A percentile compares a stretch with the other conserved stretches of the same genome.
Evolutionary conservation across 495 filamentous ascomycete genomes (phyloP).

Genomic region (Rhizodiscina lignyota): DNA sequence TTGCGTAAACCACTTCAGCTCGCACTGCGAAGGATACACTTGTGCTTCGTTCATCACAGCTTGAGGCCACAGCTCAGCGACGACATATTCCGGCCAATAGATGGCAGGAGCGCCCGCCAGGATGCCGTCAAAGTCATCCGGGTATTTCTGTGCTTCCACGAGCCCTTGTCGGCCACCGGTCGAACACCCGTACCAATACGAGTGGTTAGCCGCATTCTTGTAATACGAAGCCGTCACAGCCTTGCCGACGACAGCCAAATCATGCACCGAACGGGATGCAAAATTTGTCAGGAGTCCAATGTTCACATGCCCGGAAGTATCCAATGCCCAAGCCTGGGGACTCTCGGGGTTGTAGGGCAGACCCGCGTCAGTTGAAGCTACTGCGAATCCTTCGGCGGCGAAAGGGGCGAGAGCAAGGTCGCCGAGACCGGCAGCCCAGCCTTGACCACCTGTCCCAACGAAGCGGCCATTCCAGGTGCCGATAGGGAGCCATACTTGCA

Average conservation of each 20-base stretch:
- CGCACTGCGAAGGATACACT: constrained; percentile 9
- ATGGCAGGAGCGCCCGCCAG: constrained; percentile 14
- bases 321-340: constrained; percentile 11
- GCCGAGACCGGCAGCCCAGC: background rate
- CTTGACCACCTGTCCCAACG: constrained; percentile 24
- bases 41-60: constrained; percentile 10
- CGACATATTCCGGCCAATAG: constrained; percentile 17
- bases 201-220: constrained; percentile 8
- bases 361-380: background rate
- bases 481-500: constrained; percentile 22
- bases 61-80: constrained; percentile 16
- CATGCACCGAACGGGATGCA: constrained; percentile 11
- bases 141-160: constrained; percentile 12
- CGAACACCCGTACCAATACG: constrained; percentile 17
- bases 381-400: constrained; percentile 1
- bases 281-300: constrained; percentile 13
- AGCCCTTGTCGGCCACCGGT: constrained; percentile 16
- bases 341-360: background rate
- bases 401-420: no score
- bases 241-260: constrained; percentile 12
- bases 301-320: constrained; percentile 17
- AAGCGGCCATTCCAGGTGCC: constrained; percentile 25
- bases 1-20: constrained; percentile 7
- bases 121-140: constrained; percentile 15
- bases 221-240: constrained; percentile 12